These are phyloP conservation scores for Meira nashicola DNA, from an alignment of 1,284 basidiomycete genomes.

Conservation along the genomic window DNA sequence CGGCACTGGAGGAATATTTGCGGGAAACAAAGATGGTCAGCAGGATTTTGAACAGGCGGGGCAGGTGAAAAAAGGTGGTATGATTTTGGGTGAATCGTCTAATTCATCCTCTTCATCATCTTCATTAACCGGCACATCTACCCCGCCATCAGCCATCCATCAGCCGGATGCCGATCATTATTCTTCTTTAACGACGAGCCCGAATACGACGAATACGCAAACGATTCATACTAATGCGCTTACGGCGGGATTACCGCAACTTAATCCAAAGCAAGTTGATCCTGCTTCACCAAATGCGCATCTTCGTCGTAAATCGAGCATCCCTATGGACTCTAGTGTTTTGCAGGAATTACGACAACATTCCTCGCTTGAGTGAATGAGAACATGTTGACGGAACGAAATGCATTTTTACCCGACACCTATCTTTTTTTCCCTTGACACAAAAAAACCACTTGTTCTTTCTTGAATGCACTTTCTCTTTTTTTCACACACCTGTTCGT, in stretches of 20 bases:
- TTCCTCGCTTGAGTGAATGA: slow-evolving; percentile 24
- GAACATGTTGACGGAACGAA: not conserved
- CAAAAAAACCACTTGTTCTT: no score
- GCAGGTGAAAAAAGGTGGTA: slow-evolving; percentile 1
- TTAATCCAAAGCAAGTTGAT: not conserved
- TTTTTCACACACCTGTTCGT: not conserved
- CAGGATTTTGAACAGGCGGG: slow-evolving; percentile 45
- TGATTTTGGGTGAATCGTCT: not conserved
- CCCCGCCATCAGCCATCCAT: slow-evolving; percentile 23
- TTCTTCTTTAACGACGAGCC: not conserved
- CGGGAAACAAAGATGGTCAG: slow-evolving; percentile 36
- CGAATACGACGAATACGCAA: not conserved
- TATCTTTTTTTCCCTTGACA: no score
- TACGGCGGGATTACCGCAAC: not conserved
- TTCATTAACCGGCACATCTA: slow-evolving; percentile 1
- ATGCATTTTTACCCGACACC: no score
- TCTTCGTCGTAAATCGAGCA: slow-evolving; percentile 52
- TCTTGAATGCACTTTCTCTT: not conserved
- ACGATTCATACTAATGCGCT: not conserved
- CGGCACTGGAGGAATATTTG: slow-evolving; percentile 21
- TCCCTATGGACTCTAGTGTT: slow-evolving; percentile 54
- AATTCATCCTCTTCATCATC: not conserved
- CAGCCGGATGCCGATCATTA: slow-evolving; percentile 25
- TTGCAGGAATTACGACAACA: slow-evolving; percentile 53
- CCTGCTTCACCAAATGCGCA: slow-evolving; percentile 19